Conservation (phyloP, 108 stramenopile species). For the Nitzschia sp. region DNA sequence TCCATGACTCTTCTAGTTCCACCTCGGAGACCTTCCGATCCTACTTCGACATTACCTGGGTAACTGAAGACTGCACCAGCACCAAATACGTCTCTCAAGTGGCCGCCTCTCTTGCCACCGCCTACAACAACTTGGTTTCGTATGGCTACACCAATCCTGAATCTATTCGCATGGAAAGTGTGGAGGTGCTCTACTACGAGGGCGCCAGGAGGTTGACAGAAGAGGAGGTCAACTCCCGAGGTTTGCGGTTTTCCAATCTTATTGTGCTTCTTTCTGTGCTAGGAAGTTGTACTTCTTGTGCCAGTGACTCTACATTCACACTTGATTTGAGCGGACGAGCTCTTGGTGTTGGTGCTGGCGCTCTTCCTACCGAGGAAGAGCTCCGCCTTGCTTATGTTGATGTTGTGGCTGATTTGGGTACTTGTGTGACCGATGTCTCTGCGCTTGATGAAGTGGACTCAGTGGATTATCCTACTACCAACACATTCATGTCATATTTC, state of each 20-base stretch:
- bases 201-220: background rate
- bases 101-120: slow-evolving; percentile 1
- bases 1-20: no score
- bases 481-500: slow-evolving; percentile 2
- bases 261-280: background rate
- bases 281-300: slow-evolving; percentile 10
- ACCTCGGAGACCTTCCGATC: background rate
- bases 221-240: background rate
- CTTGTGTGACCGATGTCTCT: background rate
- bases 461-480: background rate
- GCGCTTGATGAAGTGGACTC: background rate
- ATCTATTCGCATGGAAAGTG: slow-evolving; percentile 1
- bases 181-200: background rate
- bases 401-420: background rate
- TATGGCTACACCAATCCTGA: slow-evolving; percentile 8
- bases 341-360: background rate
- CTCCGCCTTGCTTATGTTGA: background rate
- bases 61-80: background rate
- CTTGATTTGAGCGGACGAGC: background rate
- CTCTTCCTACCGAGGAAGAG: slow-evolving; percentile 9
- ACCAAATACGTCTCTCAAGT: background rate
- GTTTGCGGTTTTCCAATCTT: background rate
- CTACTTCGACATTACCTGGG: slow-evolving; percentile 5
- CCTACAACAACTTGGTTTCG: slow-evolving; percentile 15
- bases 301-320: slow-evolving; percentile 5